Evolutionary conservation across 176 grass and related monocot genomes (phyloP), one percentile per base, ranked within the genome.

Genomic region (Panicum miliaceum): DNA sequence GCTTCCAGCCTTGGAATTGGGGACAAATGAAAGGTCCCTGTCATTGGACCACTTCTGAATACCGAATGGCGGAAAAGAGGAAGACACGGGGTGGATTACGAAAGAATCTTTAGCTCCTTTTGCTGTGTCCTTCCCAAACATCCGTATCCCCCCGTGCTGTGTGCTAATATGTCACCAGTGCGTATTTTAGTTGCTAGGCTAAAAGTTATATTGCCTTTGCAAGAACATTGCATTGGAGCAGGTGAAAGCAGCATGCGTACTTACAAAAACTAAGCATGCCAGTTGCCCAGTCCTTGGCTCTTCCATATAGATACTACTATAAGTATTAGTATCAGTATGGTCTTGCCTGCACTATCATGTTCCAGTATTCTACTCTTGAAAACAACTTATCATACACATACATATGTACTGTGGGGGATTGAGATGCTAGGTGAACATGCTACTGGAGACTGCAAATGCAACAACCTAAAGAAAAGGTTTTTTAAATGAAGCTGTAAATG

Each of bases 71-170:
- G 57, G 34, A 73, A 79, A 86, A 84, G 64, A 61, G 61, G 32
- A 64, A 77, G 76, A 85, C 45, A 62, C 65, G 14, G 70, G 81
- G 50, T 79, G 71, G 81, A 89, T 82, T 79, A 89, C 72, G 73
- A 92, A 89, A 94, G 86, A 86, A 95, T 89, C 84, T 85, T 60
- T 40, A 68, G 23, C 66, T 26, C 46, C 82, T 79, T 91, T 94
- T 85, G 66, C 66, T 26, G n/a, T 74, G 60, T 80, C 62, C 29
- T 81, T 70, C 50, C 29, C 69, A 80, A 42, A 90, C 74, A 86
- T 83, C 67, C 68, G 47, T 68, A 78, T 86, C 79, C 48, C 48
- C 11, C 79, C 47, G 84, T 83, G 66, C 11, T 67, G 65, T 83
- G 73, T 73, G 79, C 79, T 61, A 68, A 90, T 82, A 58, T 65